Conservation (phyloP, 768 basidiomycete species). For the Tulasnella sp. region DNA sequence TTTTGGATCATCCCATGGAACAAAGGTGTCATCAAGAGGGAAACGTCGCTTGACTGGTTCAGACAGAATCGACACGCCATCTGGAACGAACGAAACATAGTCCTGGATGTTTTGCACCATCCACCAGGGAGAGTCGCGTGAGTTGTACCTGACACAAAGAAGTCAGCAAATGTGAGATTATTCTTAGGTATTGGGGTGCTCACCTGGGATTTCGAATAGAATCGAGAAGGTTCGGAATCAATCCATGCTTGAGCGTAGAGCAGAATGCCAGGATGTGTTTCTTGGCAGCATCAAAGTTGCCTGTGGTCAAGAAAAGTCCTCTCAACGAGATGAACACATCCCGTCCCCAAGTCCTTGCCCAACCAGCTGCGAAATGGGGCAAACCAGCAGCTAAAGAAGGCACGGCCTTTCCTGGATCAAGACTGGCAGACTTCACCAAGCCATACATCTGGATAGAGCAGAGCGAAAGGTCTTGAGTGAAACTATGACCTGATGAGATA, state of each 20-base stretch:
- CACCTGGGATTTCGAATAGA: slow-evolving; percentile 74
- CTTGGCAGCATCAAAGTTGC: slow-evolving; percentile 71
- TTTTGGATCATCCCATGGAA: slow-evolving; percentile 71
- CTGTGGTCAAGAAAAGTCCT: slow-evolving; percentile 87
- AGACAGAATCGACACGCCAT: slow-evolving; percentile 64
- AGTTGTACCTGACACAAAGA: slow-evolving; percentile 59
- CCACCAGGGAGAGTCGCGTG: slow-evolving; percentile 98
- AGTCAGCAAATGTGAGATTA: background rate
- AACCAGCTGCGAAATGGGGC: slow-evolving; percentile 83
- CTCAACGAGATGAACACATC: slow-evolving; percentile 88
- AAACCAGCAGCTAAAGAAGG: slow-evolving; percentile 89
- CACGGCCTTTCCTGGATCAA: slow-evolving; percentile 54
- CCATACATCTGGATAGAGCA: slow-evolving; percentile 86
- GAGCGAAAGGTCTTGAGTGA: slow-evolving; percentile 82
- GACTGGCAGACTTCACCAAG: slow-evolving; percentile 75
- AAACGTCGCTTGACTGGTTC: slow-evolving; percentile 86
- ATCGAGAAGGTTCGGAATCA: slow-evolving; percentile 92
- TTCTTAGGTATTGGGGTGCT: slow-evolving; percentile 15
- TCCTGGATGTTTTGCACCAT: slow-evolving; percentile 98
- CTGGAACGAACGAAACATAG: slow-evolving; percentile 70
- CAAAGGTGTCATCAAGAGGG: slow-evolving; percentile 88
- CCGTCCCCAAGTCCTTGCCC: slow-evolving; percentile 97
- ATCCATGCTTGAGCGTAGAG: slow-evolving; percentile 84
- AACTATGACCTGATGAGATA: slow-evolving; percentile 66
- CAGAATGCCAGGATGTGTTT: slow-evolving; percentile 88